Evolutionary conservation across 345 rosid genomes (phyloP).

Genomic region (Eucalyptus lansdowneana): DNA sequence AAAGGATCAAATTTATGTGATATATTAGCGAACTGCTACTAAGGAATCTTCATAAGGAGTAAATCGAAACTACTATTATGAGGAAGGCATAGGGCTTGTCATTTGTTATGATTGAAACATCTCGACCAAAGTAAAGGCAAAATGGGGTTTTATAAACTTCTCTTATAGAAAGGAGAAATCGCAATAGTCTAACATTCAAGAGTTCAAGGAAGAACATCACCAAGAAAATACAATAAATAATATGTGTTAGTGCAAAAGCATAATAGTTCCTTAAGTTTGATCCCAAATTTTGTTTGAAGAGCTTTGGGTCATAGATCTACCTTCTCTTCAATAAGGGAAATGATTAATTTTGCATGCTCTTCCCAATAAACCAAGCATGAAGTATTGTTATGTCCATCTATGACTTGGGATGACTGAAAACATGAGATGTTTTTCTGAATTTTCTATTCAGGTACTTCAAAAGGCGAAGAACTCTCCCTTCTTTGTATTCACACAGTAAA

Average conservation of each 20-base stretch:
- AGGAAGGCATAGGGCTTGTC: not conserved
- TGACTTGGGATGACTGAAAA: not conserved
- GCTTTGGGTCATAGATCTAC: not conserved
- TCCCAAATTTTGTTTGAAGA: not conserved
- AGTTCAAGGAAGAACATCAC: not conserved
- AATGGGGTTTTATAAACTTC: not conserved
- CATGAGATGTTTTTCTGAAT: not conserved
- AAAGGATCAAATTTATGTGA: not conserved
- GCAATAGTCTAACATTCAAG: not conserved
- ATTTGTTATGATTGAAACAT: not conserved
- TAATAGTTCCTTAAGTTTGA: not conserved
- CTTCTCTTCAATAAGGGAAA: not conserved
- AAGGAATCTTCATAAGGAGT: not conserved
- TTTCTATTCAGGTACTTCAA: not conserved
- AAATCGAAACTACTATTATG: not conserved
- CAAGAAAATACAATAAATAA: not conserved
- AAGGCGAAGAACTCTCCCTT: not conserved
- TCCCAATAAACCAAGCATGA: not conserved
- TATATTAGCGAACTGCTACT: not conserved
- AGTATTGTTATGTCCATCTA: not conserved
- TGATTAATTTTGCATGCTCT: not conserved
- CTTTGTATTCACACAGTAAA: not conserved
- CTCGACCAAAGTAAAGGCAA: not conserved
- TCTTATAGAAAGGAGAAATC: not conserved
- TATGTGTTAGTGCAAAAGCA: not conserved